Base-by-base conservation (phyloP, 2,329 filamentous ascomycete species). In the Apiospora rasikravindrae region DNA sequence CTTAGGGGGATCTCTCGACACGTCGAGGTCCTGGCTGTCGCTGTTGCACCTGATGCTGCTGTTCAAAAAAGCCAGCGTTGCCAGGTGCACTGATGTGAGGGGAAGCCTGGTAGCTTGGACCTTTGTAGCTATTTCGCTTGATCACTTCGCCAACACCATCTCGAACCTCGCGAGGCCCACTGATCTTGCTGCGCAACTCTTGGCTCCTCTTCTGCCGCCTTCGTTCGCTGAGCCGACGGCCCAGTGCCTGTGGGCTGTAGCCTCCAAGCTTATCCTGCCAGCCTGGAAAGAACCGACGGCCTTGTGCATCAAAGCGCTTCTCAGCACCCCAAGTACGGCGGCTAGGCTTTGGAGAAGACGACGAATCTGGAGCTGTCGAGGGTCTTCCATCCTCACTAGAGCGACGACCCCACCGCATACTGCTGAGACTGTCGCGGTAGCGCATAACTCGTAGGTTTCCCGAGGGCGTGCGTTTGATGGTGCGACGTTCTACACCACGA, bases 391-490 rank as follows among this genome's bases (percentile, higher is more conserved):
- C 75, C 7, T 73, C 71, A 0, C 74, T 71, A 33, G 73, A 64
- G 42, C 72, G 70, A 16, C 68, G 57, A 16, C 42, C 44, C 66
- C 66, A 33, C 19, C 47, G 68, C 4, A 69, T 33, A n/a, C 68
- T 69, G 68, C 77, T 75, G 47, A 75, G 73, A 75, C 88, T 90
- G 44, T 83, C 82, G 8, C 85, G 84, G 71, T 88, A 85, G 74
- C 84, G 85, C 80, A 91, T 87, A 0, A 92, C 89, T 16, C 88
- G 84, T 69, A 92, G 79, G 73, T 87, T 91, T 1, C 90, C 90
- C 75, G 89, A 91, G 5, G 87, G 83, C 8, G 88, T 90, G 69
- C 89, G 86, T 66, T 85, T 85, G 73, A 92, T 90, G 1, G 87
- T 91, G 37, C 89, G 85, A 4, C 89, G 86, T 53, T 91, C 87